Evolutionary conservation across 371 early-diverging fungal species (phyloP).

Genomic region (Lichtheimia ornata): DNA sequence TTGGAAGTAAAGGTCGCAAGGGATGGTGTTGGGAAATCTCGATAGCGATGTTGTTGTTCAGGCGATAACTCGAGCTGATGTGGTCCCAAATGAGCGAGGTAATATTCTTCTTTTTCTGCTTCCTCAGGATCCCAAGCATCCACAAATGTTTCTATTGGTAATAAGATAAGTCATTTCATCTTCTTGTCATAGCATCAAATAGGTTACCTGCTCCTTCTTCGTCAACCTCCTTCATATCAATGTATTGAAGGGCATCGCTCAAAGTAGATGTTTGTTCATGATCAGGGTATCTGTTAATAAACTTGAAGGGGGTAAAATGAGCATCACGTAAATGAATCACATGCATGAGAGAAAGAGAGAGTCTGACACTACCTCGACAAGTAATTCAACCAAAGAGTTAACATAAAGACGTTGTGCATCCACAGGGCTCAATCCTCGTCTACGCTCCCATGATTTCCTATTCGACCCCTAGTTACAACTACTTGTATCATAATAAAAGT

Average conservation of each 20-base stretch:
- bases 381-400: slow-evolving; percentile 23
- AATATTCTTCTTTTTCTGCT: slow-evolving; percentile 14
- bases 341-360: neutral
- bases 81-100: slow-evolving; percentile 10
- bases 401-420: slow-evolving; percentile 36
- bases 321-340: neutral
- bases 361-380: slow-evolving; percentile 20
- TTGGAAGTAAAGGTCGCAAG: slow-evolving; percentile 8
- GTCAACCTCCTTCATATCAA: slow-evolving; percentile 8
- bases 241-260: slow-evolving; percentile 12
- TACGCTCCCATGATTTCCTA: slow-evolving; percentile 41
- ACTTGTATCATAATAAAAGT: neutral
- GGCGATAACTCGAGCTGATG: slow-evolving; percentile 16
- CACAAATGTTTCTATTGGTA: slow-evolving; percentile 6
- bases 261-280: slow-evolving; percentile 18
- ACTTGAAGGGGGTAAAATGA: slow-evolving; percentile 11
- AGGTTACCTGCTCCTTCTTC: neutral
- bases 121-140: slow-evolving; percentile 20
- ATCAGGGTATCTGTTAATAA: slow-evolving; percentile 21
- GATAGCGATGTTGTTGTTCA: slow-evolving; percentile 8
- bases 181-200: neutral
- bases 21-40: neutral
- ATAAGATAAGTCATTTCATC: neutral
- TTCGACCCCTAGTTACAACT: neutral
- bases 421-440: slow-evolving; percentile 31